A percentile compares a stretch with the other conserved stretches of the same genome.
These are phyloP conservation scores for Penicillium sp. DNA, from an alignment of 2,329 filamentous ascomycete genomes.

Conservation along the genomic window DNA sequence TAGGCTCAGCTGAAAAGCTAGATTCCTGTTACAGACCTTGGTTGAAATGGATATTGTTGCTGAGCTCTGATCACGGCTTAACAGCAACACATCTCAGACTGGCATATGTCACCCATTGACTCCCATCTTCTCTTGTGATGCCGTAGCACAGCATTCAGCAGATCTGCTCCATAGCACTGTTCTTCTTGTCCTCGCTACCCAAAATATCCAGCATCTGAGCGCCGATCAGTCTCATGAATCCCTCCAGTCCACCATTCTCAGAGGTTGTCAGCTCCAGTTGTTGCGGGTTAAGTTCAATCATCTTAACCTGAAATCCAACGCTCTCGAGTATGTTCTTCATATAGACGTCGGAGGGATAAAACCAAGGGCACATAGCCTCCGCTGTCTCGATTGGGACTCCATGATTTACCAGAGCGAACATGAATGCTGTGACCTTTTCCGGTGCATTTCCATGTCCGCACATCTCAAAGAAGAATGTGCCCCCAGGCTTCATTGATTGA, in stretches of 20 bases:
- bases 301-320: constrained; percentile 1
- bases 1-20: background rate
- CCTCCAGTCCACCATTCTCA: background rate
- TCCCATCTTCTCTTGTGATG: constrained; percentile 4
- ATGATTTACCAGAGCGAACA: constrained; percentile 7
- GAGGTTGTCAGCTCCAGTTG: background rate
- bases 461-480: constrained; percentile 11
- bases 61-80: background rate
- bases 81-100: constrained; percentile 6
- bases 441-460: constrained; percentile 6
- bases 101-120: constrained; percentile 2
- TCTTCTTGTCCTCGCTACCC: constrained; percentile 1
- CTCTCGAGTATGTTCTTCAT: constrained; percentile 2
- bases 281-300: background rate
- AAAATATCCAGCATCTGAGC: constrained; percentile 5
- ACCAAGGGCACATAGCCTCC: constrained; percentile 4
- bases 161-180: background rate
- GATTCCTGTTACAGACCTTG: background rate
- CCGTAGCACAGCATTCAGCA: background rate
- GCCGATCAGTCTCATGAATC: background rate
- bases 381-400: constrained; percentile 3
- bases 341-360: background rate
- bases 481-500: constrained; percentile 5
- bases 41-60: constrained; percentile 5
- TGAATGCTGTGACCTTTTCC: constrained; percentile 5